phyloP scores from a whole-genome alignment of 352 stramenopile genomes.

The Pythium folliculosum region DNA sequence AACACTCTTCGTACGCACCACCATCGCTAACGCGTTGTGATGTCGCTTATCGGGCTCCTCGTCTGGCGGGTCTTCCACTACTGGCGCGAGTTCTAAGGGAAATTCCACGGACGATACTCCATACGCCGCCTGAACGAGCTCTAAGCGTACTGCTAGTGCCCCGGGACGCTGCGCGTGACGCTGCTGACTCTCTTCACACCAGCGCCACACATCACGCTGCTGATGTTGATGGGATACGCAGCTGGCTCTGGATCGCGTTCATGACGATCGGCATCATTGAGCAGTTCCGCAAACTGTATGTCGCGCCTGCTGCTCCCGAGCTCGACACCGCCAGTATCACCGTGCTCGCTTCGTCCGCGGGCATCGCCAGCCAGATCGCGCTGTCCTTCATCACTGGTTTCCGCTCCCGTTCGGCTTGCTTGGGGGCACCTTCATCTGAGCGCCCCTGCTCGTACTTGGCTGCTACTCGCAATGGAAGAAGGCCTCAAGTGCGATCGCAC shows the following conservation, averaged over 20 bases:
- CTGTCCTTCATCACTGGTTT: constrained; percentile 32
- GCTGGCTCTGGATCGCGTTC: too few species aligned
- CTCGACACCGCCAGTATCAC: background rate
- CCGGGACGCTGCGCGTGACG: too few species aligned
- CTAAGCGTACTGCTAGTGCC: too few species aligned
- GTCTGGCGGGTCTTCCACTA: too few species aligned
- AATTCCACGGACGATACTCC: too few species aligned
- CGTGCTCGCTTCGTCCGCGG: constrained; percentile 28
- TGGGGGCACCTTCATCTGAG: constrained; percentile 29
- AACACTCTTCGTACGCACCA: too few species aligned
- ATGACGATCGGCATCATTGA: constrained; percentile 26
- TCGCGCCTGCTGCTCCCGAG: constrained; percentile 20
- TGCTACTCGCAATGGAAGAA: constrained; percentile 29
- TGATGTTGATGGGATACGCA: constrained; percentile 7
- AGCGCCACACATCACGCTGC: constrained; percentile 2
- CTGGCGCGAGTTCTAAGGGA: too few species aligned
- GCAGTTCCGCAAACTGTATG: constrained; percentile 31
- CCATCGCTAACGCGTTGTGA: too few species aligned
- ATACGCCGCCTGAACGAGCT: too few species aligned
- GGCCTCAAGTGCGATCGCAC: too few species aligned
- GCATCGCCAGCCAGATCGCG: constrained; percentile 25
- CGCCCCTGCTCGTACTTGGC: constrained; percentile 24
- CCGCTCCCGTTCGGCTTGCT: constrained; percentile 40
- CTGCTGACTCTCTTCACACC: too few species aligned
- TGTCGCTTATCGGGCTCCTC: too few species aligned